Conservation (phyloP, 2,329 filamentous ascomycete species). For the Colletotrichum sp. region DNA sequence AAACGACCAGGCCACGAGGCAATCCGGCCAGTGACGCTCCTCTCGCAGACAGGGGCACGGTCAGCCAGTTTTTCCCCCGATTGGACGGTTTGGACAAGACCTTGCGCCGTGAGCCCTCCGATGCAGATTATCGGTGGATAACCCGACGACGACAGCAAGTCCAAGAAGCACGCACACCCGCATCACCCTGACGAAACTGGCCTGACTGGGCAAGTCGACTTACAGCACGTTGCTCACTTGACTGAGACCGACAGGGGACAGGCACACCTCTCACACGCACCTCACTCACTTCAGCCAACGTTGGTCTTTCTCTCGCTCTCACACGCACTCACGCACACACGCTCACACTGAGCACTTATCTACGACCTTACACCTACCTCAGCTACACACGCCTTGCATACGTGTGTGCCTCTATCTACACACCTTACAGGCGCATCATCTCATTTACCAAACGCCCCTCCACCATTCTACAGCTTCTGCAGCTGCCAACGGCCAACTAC, state of each 20-base stretch:
- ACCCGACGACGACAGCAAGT: slow-evolving; percentile 8
- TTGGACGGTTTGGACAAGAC: slow-evolving; percentile 6
- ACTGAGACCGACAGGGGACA: slow-evolving; percentile 10
- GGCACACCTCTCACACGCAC: not conserved
- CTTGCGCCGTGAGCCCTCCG: not conserved
- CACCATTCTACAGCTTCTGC: slow-evolving; percentile 10
- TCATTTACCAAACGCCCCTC: slow-evolving; percentile 9
- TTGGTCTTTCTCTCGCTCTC: not conserved
- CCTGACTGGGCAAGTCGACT: slow-evolving; percentile 20
- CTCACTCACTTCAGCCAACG: not conserved
- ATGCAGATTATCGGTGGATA: slow-evolving; percentile 12
- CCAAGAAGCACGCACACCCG: slow-evolving; percentile 14
- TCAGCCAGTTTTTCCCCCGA: slow-evolving; percentile 7
- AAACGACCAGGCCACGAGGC: not conserved
- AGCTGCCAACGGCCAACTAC: slow-evolving; percentile 11
- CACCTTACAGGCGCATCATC: not conserved
- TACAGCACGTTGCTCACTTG: slow-evolving; percentile 9
- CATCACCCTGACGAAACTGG: slow-evolving; percentile 12
- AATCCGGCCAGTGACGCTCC: not conserved
- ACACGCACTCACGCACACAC: not conserved
- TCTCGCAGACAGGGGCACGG: slow-evolving; percentile 10
- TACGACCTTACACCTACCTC: not conserved
- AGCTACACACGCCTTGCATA: not conserved
- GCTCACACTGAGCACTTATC: not conserved
- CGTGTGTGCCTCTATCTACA: not conserved